Evolutionary conservation across 768 basidiomycete genomes (phyloP), one percentile per base, ranked within the genome.

Genomic region (Psilocybe azurescens): DNA sequence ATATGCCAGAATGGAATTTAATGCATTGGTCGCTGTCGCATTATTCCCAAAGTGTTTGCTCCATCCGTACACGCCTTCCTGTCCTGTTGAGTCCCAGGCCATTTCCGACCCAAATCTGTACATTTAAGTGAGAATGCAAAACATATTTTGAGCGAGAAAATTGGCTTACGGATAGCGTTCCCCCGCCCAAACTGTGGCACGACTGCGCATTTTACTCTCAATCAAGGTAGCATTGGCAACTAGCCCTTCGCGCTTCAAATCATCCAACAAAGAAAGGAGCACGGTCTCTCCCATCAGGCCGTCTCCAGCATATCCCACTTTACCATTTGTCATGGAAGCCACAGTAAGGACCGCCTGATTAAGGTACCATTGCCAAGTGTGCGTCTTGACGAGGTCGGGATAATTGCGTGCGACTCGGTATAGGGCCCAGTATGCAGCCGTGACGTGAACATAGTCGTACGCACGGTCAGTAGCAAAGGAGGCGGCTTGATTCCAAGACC

Each of bases 271-370:
- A 24, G 78, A 72, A 3, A 78, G 71, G 47, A 82, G 72, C 36
- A 86, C 84, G 0, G 85, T 86, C 70, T 86, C 85, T 30, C 83
- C 84, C 85, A 86, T 86, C 20, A 86, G 71, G 1, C 84, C 84
- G 59, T 78, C 82, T 41, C 73, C 67, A 1, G 74, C 77, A 65
- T 76, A 85, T 11, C 82, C 83, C 1, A 83, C 82, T 11, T 70
- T 61, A 1, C 79, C 78, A 49, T 75, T 72, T 9, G 83, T 83
- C 82, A 85, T 81, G 4, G 75, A 71, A 7, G 69, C 63, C 9
- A 85, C 74, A 0, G 85, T 86, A 18, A 76, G 60, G 5, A 85
- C 82, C 0, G 84, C 83, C 66, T 85, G 83, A 56, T 83, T 83
- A 58, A 86, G 65, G 62, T 86, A 86, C 83, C 83, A 86, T 57